A percentile compares a stretch with the other conserved stretches of the same genome.
phyloP scores from a whole-genome alignment of 2,329 filamentous ascomycete species.

The Cladophialophora chaetospira region DNA sequence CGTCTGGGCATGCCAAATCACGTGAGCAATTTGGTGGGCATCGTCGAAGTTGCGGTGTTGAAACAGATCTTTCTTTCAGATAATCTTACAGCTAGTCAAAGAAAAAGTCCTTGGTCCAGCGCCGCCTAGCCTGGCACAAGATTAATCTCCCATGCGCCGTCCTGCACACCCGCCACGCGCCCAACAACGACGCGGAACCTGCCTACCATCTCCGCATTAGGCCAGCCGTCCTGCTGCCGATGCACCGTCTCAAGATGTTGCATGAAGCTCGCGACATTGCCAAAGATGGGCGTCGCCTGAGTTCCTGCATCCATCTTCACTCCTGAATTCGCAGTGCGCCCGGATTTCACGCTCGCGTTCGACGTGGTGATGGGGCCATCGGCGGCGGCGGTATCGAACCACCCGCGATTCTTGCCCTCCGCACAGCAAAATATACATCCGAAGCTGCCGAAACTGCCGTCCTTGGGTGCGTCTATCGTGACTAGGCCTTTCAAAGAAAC shows the following conservation, averaged over 20 bases:
- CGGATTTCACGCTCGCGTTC: conserved; percentile 14
- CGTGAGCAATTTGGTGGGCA: too few species aligned
- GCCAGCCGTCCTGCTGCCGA: conserved; percentile 37
- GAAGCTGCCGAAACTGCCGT: conserved; percentile 38
- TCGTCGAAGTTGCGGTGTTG: too few species aligned
- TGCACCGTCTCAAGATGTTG: conserved; percentile 44
- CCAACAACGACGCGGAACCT: conserved; percentile 49
- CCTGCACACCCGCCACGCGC: conserved; percentile 41
- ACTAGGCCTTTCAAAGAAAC: conserved; percentile 38
- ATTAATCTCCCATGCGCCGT: conserved; percentile 52
- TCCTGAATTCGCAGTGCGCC: conserved; percentile 8
- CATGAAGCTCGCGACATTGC: conserved; percentile 47
- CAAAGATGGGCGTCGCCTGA: conserved; percentile 39
- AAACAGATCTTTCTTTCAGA: too few species aligned
- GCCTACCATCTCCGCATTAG: conserved; percentile 43
- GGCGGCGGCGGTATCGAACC: conserved; percentile 9
- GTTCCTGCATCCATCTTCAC: not conserved
- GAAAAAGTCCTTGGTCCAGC: too few species aligned
- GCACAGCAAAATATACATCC: conserved; percentile 53
- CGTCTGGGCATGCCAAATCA: too few species aligned
- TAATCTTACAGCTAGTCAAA: too few species aligned
- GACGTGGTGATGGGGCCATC: not conserved
- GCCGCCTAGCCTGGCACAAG: conserved; percentile 40
- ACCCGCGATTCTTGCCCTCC: conserved; percentile 36
- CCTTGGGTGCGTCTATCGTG: conserved; percentile 27